These are phyloP conservation scores for Termitomyces sp. DNA, from an alignment of 768 basidiomycete species.

Conservation along the genomic window DNA sequence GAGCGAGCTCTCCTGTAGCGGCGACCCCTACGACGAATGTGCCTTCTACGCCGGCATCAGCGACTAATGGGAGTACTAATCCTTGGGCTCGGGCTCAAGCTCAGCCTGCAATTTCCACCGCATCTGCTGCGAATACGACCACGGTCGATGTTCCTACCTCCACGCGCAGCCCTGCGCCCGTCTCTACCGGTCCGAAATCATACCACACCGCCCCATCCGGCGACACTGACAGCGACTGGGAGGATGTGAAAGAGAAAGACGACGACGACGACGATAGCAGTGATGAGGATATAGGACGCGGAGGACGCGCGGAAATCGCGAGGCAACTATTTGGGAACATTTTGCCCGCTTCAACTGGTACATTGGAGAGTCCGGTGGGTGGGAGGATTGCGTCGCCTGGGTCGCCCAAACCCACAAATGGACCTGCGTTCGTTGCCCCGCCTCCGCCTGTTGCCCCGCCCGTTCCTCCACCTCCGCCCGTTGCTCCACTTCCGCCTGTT, in stretches of 20 bases:
- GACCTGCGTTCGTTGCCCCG: constrained; percentile 19
- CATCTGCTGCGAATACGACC: not conserved
- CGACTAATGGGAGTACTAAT: constrained; percentile 49
- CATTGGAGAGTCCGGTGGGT: constrained; percentile 51
- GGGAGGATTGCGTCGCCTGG: not conserved
- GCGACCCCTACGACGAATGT: not conserved
- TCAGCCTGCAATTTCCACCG: constrained; percentile 20
- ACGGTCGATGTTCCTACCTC: constrained; percentile 35
- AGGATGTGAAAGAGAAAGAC: constrained; percentile 68
- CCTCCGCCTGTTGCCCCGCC: constrained; percentile 25
- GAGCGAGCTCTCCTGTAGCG: not conserved
- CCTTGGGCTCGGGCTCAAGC: constrained; percentile 45
- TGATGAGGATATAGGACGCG: constrained; percentile 68
- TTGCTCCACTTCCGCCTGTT: constrained; percentile 32
- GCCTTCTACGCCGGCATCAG: constrained; percentile 3
- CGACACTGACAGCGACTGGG: constrained; percentile 73
- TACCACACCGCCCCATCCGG: constrained; percentile 59
- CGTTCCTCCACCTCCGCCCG: too few species aligned
- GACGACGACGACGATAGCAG: constrained; percentile 52
- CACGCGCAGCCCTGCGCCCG: constrained; percentile 30
- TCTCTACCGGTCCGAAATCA: constrained; percentile 28
- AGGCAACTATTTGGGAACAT: constrained; percentile 72
- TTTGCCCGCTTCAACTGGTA: constrained; percentile 36
- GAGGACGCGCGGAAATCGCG: constrained; percentile 66
- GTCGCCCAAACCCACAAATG: constrained; percentile 27